These are phyloP conservation scores for Verticillium albo-atrum DNA, from an alignment of 2,329 filamentous ascomycete genomes.

Conservation along the genomic window DNA sequence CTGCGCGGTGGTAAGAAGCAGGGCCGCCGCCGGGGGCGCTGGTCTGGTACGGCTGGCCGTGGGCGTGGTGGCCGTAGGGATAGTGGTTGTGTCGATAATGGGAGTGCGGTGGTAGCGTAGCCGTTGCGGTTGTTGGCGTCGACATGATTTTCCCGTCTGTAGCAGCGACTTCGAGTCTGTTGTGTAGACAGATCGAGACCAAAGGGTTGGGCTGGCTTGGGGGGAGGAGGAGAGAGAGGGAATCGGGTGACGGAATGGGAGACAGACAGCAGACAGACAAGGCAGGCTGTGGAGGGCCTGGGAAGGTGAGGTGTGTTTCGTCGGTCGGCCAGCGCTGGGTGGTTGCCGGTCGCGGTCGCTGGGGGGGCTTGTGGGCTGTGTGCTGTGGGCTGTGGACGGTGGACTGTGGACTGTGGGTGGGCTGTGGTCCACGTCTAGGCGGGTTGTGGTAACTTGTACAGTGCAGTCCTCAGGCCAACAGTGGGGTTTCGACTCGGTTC, in stretches of 20 bases:
- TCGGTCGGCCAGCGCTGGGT: constrained; percentile 2
- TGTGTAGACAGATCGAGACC: not conserved
- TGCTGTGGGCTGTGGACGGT: not conserved
- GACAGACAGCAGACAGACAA: not conserved
- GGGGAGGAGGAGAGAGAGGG: constrained; percentile 6
- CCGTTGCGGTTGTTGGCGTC: constrained; percentile 56
- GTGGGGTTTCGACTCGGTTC: not conserved
- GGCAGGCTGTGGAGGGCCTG: not conserved
- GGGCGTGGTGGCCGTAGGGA: constrained; percentile 48
- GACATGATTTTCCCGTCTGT: constrained; percentile 54
- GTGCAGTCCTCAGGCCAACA: not conserved
- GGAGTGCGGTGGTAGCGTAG: constrained; percentile 37
- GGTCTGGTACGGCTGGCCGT: constrained; percentile 44
- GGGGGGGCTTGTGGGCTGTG: not conserved
- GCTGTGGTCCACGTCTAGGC: not conserved
- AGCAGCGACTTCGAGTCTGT: not conserved
- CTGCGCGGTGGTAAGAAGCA: constrained; percentile 19
- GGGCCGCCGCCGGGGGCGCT: constrained; percentile 22
- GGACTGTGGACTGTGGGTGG: not conserved
- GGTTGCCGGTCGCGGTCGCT: constrained; percentile 2
- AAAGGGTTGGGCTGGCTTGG: not conserved
- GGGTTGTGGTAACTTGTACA: not conserved
- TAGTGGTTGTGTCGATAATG: constrained; percentile 62
- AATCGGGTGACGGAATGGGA: not conserved
- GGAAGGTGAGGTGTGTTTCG: constrained; percentile 11